Percentiles rank a stretch among this genome's conserved stretches.
Conservation (phyloP, 805 yeast species). For the Yamadazyma scolyti region DNA sequence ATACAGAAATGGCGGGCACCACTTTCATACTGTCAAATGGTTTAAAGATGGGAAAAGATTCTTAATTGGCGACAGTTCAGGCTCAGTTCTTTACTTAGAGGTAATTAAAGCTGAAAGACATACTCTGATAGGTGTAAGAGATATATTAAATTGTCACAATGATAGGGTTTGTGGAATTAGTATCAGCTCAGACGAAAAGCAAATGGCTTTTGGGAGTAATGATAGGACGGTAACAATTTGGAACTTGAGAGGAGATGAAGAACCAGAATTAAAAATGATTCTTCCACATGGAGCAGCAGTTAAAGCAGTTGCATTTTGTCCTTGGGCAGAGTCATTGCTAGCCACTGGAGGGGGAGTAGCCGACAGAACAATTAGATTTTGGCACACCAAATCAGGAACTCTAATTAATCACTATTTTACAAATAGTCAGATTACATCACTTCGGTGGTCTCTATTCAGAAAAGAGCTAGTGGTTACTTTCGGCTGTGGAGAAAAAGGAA, state of each 20-base stretch:
- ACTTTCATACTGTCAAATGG: slow-evolving; percentile 55
- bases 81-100: slow-evolving; percentile 49
- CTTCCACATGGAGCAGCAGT: slow-evolving; percentile 82
- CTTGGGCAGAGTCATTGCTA: slow-evolving; percentile 76
- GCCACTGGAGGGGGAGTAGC: slow-evolving; percentile 92
- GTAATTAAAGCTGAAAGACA: slow-evolving; percentile 7
- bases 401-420: slow-evolving; percentile 55
- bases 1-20: neutral
- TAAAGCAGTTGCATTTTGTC: slow-evolving; percentile 86
- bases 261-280: slow-evolving; percentile 44
- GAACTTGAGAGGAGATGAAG: slow-evolving; percentile 46
- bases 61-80: slow-evolving; percentile 63
- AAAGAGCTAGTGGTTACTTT: slow-evolving; percentile 74
- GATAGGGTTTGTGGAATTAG: slow-evolving; percentile 52
- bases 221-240: slow-evolving; percentile 79
- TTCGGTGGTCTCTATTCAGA: slow-evolving; percentile 66
- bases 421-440: slow-evolving; percentile 72
- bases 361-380: slow-evolving; percentile 75
- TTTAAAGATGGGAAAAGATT: slow-evolving; percentile 39
- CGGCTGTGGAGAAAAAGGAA: slow-evolving; percentile 68
- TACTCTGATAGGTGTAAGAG: slow-evolving; percentile 4
- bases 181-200: slow-evolving; percentile 47
- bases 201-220: slow-evolving; percentile 79
- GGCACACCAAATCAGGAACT: slow-evolving; percentile 84
- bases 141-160: slow-evolving; percentile 22